Evolutionary conservation across 2,329 filamentous ascomycete genomes (phyloP), one percentile per base, ranked within the genome.

Genomic region (Arthroderma sp.): DNA sequence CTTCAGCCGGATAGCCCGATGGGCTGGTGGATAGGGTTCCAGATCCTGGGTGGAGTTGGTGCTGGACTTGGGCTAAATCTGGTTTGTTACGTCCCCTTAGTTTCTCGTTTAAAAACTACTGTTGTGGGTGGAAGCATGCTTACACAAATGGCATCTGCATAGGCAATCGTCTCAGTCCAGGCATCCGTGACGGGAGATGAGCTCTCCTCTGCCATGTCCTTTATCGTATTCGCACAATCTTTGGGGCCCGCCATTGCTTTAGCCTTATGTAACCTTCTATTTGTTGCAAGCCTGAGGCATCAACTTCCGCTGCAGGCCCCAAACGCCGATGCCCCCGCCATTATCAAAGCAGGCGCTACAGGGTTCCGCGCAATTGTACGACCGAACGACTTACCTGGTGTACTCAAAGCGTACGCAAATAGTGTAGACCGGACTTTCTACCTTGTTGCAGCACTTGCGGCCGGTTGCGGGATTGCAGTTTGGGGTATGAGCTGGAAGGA

Each of bases 11-110:
- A 49, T 3, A 56, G 53, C 1, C 30, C 50, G 1, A 43, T 44
- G n/a, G 52, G 48, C 37, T 49, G 50, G 28, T 58, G 57, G 55
- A 53, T 59, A 11, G 59, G 58, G 3, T 61, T 57, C 39, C 58
- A 61, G 38, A 49, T 61, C 36, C 44, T 61, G 27, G 50, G 49
- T 40, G 57, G 57, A 6, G 42, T 50, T 33, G 53, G 29, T 30
- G 34, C 50, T 29, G 53, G 53, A 33, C 46, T 42, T 38, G 51
- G 58, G 15, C 56, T 58, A 50, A 55, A 52, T 41, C 47, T 53
- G 15, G 53, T 60, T 5, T 27, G 53, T 6, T 29, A 50, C 4
- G 42, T 45, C 10, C 53, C 15, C 15, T 22, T 22, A 22, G 15
- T 22, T 22, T 22, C 15, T 22, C 15, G 15, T 22, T 22, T 22